Evolutionary conservation across 2,329 filamentous ascomycete genomes (phyloP).

Genomic region (Ophiostoma triangulosporum): DNA sequence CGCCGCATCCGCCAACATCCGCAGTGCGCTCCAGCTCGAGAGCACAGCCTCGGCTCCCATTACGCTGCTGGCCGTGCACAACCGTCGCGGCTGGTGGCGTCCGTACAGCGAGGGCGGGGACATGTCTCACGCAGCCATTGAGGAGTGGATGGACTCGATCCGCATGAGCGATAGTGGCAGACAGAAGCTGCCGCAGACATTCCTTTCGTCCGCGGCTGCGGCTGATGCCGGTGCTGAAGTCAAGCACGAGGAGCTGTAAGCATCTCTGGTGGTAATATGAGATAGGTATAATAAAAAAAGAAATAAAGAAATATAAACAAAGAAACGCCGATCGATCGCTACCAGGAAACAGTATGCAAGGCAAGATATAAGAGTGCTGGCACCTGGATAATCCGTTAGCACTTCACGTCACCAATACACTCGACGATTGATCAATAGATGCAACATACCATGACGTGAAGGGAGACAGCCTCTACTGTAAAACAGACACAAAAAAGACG

Average conservation of each 20-base stretch:
- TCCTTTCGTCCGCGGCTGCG: conserved; percentile 21
- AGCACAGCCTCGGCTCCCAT: conserved; percentile 28
- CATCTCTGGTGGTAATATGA: not conserved
- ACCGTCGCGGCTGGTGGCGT: conserved; percentile 75
- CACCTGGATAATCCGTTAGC: no score
- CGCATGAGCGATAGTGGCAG: conserved; percentile 78
- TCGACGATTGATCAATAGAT: no score
- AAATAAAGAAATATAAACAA: not conserved
- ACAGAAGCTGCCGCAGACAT: conserved; percentile 50
- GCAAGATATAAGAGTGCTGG: no score
- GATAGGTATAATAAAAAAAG: not conserved
- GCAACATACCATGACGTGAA: not conserved
- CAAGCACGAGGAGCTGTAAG: conserved; percentile 31
- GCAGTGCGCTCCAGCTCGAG: conserved; percentile 47
- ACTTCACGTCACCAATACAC: no score
- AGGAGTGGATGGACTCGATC: conserved; percentile 83
- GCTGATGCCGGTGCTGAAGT: conserved; percentile 4
- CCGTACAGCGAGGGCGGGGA: conserved; percentile 43
- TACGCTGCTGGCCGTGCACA: conserved; percentile 72
- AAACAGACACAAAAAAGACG: not conserved
- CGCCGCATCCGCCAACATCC: conserved; percentile 38
- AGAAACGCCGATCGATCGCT: not conserved
- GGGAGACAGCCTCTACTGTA: not conserved
- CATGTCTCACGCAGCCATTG: conserved; percentile 49
- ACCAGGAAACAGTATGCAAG: not conserved